Conservation (phyloP, 371 early-diverging fungal genomes). For the Rhizopus arrhizus region DNA sequence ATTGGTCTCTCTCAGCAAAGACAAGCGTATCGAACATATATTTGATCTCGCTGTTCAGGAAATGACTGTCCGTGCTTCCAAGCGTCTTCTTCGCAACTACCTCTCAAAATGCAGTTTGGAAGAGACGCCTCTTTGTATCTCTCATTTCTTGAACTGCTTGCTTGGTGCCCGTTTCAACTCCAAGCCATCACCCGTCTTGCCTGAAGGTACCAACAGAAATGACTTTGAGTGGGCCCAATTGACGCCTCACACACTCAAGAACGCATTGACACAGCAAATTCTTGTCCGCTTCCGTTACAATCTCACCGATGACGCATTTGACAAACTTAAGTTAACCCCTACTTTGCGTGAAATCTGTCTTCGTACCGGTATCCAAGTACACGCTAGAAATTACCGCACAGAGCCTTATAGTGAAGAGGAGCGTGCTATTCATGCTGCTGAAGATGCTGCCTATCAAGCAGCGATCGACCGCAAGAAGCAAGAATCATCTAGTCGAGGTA, state of each 20-base stretch:
- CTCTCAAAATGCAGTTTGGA: constrained; percentile 60
- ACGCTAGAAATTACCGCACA: constrained; percentile 73
- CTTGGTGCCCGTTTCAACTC: constrained; percentile 64
- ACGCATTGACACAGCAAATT: constrained; percentile 62
- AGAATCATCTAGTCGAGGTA: constrained; percentile 34
- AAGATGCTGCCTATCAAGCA: constrained; percentile 35
- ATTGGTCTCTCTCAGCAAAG: constrained; percentile 61
- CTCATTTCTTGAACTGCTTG: constrained; percentile 85
- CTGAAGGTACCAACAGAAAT: constrained; percentile 33
- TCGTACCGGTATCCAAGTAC: constrained; percentile 84
- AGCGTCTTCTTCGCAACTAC: constrained; percentile 77
- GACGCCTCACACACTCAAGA: constrained; percentile 65
- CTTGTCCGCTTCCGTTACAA: constrained; percentile 76
- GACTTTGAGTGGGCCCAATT: constrained; percentile 55
- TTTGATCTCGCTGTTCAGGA: constrained; percentile 68
- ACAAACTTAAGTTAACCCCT: constrained; percentile 59
- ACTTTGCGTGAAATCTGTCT: constrained; percentile 83
- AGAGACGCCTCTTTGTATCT: constrained; percentile 64
- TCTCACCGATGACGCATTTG: constrained; percentile 58
- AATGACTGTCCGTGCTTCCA: constrained; percentile 85
- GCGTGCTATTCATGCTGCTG: constrained; percentile 41
- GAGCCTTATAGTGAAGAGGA: constrained; percentile 51
- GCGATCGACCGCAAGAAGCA: constrained; percentile 43
- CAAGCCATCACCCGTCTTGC: constrained; percentile 52
- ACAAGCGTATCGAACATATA: constrained; percentile 59